A percentile compares a stretch with the other conserved stretches of the same genome.
Conservation (phyloP, 306 rosid species). For the Mucuna pruriens region DNA sequence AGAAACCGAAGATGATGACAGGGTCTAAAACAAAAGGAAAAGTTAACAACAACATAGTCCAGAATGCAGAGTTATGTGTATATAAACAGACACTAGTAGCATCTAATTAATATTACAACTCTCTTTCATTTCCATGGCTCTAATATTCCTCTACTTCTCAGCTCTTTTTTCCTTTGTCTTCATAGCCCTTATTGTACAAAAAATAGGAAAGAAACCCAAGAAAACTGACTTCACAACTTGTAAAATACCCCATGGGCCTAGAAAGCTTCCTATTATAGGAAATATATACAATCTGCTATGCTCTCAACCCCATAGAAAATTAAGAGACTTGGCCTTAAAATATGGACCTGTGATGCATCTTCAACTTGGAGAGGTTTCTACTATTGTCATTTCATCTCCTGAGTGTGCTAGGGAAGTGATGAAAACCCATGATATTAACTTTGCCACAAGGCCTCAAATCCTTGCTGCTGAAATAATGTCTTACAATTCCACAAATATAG, state of each 20-base stretch:
- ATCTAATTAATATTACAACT: background rate
- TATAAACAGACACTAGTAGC: slow-evolving; percentile 16
- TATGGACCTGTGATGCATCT: slow-evolving; percentile 55
- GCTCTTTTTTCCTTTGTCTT: background rate
- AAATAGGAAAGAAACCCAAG: background rate
- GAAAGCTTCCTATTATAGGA: slow-evolving; percentile 49
- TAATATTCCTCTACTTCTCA: background rate
- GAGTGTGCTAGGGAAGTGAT: slow-evolving; percentile 43
- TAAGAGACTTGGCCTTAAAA: slow-evolving; percentile 45
- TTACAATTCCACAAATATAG: slow-evolving; percentile 24
- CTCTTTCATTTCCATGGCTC: slow-evolving; percentile 15
- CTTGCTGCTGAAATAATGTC: slow-evolving; percentile 12
- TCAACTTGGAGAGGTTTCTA: slow-evolving; percentile 50
- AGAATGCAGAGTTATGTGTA: background rate
- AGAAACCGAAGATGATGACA: background rate
- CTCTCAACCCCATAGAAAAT: slow-evolving; percentile 36
- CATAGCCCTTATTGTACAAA: background rate
- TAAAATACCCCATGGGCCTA: slow-evolving; percentile 46
- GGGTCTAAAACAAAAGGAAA: background rate
- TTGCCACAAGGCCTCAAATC: slow-evolving; percentile 41
- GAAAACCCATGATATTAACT: slow-evolving; percentile 48
- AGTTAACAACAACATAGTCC: background rate
- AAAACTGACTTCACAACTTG: background rate
- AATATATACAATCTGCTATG: slow-evolving; percentile 26
- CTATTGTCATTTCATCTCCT: slow-evolving; percentile 48